A percentile compares a stretch with the other conserved stretches of the same genome.
Evolutionary conservation across 1,284 basidiomycete genomes (phyloP).

Genomic region (Rugosomyces carneus): DNA sequence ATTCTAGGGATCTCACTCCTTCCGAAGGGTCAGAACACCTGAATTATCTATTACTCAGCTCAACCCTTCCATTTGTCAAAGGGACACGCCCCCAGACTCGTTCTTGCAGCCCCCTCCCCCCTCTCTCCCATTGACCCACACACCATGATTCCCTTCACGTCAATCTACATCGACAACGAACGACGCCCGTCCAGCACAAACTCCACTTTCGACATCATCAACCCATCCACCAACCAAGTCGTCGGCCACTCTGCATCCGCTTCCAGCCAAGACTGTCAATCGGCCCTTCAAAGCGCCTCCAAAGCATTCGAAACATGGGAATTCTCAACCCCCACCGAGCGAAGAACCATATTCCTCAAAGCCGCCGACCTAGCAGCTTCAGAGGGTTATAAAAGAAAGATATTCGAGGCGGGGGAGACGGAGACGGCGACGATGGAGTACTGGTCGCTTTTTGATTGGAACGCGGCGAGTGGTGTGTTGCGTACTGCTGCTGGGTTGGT

Average conservation of each 20-base stretch:
- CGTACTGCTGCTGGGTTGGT: constrained; percentile 22
- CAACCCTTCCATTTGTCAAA: no score
- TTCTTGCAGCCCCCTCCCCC: no score
- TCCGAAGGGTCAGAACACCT: no score
- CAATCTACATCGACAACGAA: constrained; percentile 35
- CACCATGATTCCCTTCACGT: constrained; percentile 27
- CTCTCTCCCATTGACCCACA: no score
- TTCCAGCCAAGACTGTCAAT: constrained; percentile 38
- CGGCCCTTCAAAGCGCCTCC: constrained; percentile 41
- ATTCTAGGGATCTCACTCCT: no score
- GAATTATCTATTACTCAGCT: no score
- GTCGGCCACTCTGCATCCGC: constrained; percentile 41
- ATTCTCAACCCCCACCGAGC: constrained; percentile 27
- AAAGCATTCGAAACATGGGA: constrained; percentile 48
- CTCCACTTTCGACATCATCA: constrained; percentile 40
- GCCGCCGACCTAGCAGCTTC: constrained; percentile 39
- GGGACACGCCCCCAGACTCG: no score
- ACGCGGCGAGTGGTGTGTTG: constrained; percentile 18
- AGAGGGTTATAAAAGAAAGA: constrained; percentile 34
- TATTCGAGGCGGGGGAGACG: constrained; percentile 27
- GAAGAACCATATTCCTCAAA: constrained; percentile 39
- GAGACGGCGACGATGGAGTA: constrained; percentile 34
- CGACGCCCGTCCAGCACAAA: constrained; percentile 30
- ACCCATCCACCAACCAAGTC: constrained; percentile 34
- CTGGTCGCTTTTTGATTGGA: constrained; percentile 23